Conservation (phyloP, 2,329 filamentous ascomycete species). For the Ophiostoma australiae region DNA sequence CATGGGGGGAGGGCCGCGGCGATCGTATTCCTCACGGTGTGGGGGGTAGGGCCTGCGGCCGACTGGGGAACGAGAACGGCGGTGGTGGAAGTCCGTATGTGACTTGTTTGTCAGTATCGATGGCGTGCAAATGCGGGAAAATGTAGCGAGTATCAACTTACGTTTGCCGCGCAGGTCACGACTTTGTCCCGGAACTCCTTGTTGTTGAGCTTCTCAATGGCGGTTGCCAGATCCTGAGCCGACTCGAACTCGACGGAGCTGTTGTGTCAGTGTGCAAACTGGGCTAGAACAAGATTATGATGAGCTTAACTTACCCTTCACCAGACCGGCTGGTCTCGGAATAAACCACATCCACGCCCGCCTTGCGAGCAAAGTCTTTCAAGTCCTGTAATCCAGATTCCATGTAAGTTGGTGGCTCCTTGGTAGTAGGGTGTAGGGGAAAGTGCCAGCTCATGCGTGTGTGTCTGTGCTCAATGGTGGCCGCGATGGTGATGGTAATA, state of each 20-base stretch:
- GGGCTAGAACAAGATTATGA: background rate
- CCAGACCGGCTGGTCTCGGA: slow-evolving; percentile 91
- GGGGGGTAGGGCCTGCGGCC: slow-evolving; percentile 57
- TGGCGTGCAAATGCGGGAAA: slow-evolving; percentile 21
- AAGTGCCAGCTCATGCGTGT: background rate
- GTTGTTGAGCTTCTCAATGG: slow-evolving; percentile 90
- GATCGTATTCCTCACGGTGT: slow-evolving; percentile 73
- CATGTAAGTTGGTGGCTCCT: slow-evolving; percentile 62
- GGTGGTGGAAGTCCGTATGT: slow-evolving; percentile 68
- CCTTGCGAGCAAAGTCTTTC: slow-evolving; percentile 98
- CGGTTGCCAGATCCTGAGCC: slow-evolving; percentile 78
- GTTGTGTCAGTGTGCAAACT: slow-evolving; percentile 20
- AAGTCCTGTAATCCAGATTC: slow-evolving; percentile 83
- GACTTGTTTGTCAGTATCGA: slow-evolving; percentile 48
- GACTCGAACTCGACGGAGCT: slow-evolving; percentile 99
- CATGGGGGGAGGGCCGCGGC: slow-evolving; percentile 63
- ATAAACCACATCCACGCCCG: slow-evolving; percentile 95
- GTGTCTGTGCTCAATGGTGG: slow-evolving; percentile 17
- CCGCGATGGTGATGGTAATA: slow-evolving; percentile 5
- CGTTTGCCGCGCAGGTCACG: slow-evolving; percentile 83
- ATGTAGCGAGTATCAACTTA: slow-evolving; percentile 43
- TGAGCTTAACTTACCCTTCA: slow-evolving; percentile 67
- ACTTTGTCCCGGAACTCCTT: slow-evolving; percentile 87
- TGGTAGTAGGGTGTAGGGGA: slow-evolving; percentile 39
- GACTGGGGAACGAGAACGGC: slow-evolving; percentile 72